Conservation (phyloP, 345 rosid species). For the Citrus mangshanensis region DNA sequence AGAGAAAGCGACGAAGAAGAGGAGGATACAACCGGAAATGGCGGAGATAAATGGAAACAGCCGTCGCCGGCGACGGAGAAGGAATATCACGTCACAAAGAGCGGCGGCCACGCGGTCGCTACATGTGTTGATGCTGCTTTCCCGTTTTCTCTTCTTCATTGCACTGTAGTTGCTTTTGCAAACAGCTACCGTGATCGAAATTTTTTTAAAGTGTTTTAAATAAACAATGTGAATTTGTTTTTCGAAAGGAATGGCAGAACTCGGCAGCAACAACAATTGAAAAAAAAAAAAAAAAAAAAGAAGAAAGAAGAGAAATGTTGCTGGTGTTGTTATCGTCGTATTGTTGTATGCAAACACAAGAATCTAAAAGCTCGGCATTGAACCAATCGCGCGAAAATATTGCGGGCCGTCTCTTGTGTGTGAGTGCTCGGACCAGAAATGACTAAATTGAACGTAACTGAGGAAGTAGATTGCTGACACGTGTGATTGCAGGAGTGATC, state of each 20-base stretch:
- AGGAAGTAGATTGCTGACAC: background rate
- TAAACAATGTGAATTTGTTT: background rate
- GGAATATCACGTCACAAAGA: constrained; percentile 30
- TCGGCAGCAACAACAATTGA: background rate
- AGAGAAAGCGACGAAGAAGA: constrained; percentile 47
- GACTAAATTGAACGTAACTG: background rate
- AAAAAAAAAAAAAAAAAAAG: too few relatives aligned
- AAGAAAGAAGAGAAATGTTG: background rate
- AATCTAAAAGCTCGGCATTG: constrained; percentile 2
- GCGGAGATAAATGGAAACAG: constrained; percentile 59
- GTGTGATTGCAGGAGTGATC: background rate
- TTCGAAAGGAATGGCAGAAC: background rate
- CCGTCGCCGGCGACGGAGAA: constrained; percentile 51
- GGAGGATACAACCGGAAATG: constrained; percentile 53
- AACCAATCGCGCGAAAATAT: constrained; percentile 24
- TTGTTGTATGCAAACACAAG: background rate
- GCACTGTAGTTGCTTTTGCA: background rate
- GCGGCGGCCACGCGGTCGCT: constrained; percentile 21
- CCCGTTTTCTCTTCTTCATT: constrained; percentile 46
- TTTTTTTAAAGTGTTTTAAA: background rate
- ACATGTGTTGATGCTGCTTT: background rate
- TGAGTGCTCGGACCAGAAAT: background rate
- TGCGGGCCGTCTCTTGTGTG: background rate
- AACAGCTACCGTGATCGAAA: background rate
- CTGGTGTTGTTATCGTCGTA: background rate